phyloP scores from a whole-genome alignment of 108 stramenopile species.

The Cyclotella atomus region DNA sequence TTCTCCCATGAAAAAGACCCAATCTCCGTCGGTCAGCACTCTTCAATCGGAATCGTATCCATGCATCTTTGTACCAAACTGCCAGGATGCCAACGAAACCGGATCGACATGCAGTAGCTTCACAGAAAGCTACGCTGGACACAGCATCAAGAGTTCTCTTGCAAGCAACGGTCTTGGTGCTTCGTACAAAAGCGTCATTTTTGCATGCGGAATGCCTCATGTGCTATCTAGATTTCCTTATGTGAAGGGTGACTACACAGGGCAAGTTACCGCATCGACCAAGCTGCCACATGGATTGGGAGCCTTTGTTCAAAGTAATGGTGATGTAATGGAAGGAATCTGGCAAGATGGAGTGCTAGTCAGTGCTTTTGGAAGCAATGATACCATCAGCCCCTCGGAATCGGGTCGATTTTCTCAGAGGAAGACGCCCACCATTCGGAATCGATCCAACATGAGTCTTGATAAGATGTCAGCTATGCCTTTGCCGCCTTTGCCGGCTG shows the following conservation, averaged over 20 bases:
- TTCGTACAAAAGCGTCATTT: not conserved
- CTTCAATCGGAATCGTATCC: too few relatives aligned
- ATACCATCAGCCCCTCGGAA: too few relatives aligned
- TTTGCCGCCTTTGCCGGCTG: not conserved
- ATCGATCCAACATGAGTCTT: not conserved
- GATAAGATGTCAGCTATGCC: not conserved
- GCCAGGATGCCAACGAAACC: not conserved
- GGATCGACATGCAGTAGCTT: not conserved
- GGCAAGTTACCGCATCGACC: not conserved
- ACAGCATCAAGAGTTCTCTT: not conserved
- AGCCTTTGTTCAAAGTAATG: not conserved
- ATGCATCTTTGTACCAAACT: not conserved
- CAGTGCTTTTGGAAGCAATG: not conserved
- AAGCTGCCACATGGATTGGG: constrained; percentile 1
- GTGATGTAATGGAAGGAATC: not conserved
- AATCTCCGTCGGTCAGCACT: not conserved
- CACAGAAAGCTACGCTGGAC: not conserved
- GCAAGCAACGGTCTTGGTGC: not conserved
- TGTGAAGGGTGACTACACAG: not conserved
- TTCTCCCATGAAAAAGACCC: not conserved
- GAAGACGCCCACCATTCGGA: not conserved
- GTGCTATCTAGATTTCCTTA: not conserved
- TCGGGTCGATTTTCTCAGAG: not conserved
- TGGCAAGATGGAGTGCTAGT: constrained; percentile 15
- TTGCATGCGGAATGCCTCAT: not conserved